Percentiles rank a stretch among this genome's conserved stretches.
Conservation (phyloP, 352 stramenopile genomes). For the Pythium angustatum region DNA sequence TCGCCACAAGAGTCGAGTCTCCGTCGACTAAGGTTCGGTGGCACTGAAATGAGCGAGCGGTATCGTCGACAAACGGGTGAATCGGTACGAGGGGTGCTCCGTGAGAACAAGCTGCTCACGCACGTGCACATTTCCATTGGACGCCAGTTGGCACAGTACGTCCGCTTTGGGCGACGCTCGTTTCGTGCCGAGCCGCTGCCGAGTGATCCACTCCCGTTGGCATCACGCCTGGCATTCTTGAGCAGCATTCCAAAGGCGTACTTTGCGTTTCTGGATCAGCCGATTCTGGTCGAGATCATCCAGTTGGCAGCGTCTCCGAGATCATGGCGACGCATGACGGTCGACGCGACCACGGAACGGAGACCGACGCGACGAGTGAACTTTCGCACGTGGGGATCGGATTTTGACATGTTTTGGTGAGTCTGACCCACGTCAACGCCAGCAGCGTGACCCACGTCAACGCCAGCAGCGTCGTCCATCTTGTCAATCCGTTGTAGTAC, state of each 20-base stretch:
- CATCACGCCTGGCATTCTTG: background rate
- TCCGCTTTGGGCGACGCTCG: background rate
- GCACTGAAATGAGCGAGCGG: background rate
- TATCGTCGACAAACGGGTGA: constrained; percentile 7
- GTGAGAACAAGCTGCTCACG: constrained; percentile 7
- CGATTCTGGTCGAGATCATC: background rate
- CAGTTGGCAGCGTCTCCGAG: background rate
- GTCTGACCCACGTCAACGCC: no score
- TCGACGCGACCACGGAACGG: no score
- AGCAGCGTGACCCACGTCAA: no score
- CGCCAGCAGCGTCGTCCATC: no score
- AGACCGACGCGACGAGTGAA: background rate
- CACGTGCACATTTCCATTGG: background rate
- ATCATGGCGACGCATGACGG: constrained; percentile 4
- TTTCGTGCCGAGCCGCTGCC: background rate
- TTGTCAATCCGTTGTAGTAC: no score
- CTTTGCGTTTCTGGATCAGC: constrained; percentile 1
- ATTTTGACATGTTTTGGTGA: background rate
- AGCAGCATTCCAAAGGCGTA: background rate
- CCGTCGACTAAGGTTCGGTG: constrained; percentile 5
- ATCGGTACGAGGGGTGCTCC: background rate
- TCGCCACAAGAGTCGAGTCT: background rate
- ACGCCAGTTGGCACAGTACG: background rate
- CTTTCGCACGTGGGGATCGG: background rate
- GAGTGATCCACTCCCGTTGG: background rate